Evolutionary conservation across 2,329 filamentous ascomycete species (phyloP).

Genomic region (Cytospora piceicola): DNA sequence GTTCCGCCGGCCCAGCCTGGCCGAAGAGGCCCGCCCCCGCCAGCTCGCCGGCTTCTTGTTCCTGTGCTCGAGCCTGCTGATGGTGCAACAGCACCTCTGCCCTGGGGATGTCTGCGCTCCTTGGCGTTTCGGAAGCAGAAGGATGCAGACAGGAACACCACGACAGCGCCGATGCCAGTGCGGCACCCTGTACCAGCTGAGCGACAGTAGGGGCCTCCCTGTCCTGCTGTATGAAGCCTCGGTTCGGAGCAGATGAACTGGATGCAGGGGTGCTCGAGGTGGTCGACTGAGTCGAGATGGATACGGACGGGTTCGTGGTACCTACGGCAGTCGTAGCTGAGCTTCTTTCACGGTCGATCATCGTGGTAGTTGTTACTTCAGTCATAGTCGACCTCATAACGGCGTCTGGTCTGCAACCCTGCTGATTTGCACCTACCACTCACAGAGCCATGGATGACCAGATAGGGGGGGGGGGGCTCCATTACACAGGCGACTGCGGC

Average conservation of each 20-base stretch:
- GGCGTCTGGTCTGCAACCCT: constrained; percentile 56
- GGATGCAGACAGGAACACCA: not conserved
- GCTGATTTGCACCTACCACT: constrained; percentile 37
- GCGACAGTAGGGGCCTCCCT: not conserved
- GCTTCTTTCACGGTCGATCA: too few species aligned
- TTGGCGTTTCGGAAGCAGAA: not conserved
- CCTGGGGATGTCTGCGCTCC: not conserved
- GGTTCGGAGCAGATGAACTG: not conserved
- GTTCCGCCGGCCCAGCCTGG: too few species aligned
- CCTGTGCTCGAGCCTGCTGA: not conserved
- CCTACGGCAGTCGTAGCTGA: too few species aligned
- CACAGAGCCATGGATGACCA: constrained; percentile 32
- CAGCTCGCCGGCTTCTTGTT: too few species aligned
- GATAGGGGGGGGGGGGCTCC: constrained; percentile 41
- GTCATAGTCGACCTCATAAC: too few species aligned
- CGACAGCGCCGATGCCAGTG: not conserved
- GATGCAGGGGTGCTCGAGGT: too few species aligned
- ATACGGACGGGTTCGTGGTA: too few species aligned
- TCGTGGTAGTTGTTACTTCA: too few species aligned
- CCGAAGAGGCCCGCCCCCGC: too few species aligned
- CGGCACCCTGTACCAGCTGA: not conserved
- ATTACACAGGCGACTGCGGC: constrained; percentile 42
- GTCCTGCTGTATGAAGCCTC: not conserved
- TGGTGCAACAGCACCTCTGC: not conserved
- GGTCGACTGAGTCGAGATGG: too few species aligned